phyloP scores from a whole-genome alignment of 441 rosid genomes.

The Pelargonium citronellum region DNA sequence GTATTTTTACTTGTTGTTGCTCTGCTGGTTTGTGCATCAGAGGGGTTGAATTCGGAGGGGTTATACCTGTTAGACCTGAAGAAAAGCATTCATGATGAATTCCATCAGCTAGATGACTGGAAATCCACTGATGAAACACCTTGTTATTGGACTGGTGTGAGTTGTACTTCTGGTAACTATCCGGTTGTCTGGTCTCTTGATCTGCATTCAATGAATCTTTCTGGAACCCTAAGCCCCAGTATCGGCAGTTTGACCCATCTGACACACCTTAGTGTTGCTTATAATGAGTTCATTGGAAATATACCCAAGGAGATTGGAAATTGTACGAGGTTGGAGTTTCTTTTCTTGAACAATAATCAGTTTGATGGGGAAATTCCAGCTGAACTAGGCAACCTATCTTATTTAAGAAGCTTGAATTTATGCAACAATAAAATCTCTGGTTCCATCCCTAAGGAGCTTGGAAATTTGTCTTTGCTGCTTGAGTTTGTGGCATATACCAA shows the following conservation, averaged over 20 bases:
- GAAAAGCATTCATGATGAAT: constrained; percentile 50
- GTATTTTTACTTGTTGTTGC: constrained; percentile 31
- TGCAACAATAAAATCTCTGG: constrained; percentile 82
- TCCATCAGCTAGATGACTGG: constrained; percentile 57
- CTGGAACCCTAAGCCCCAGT: constrained; percentile 60
- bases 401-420: constrained; percentile 47
- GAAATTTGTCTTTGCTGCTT: constrained; percentile 49
- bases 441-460: constrained; percentile 68
- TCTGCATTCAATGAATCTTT: constrained; percentile 68
- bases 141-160: constrained; percentile 76
- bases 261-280: constrained; percentile 54
- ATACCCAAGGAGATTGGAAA: constrained; percentile 68
- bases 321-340: constrained; percentile 44
- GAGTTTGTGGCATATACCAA: constrained; percentile 88
- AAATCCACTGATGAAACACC: constrained; percentile 62
- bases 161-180: constrained; percentile 51
- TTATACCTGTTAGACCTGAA: constrained; percentile 58
- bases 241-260: constrained; percentile 62
- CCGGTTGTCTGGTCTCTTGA: constrained; percentile 59
- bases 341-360: constrained; percentile 67
- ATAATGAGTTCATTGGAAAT: constrained; percentile 49
- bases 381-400: constrained; percentile 46
- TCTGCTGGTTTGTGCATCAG: constrained; percentile 41
- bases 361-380: constrained; percentile 61
- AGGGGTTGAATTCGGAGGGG: constrained; percentile 70